Conservation (phyloP, 2,329 filamentous ascomycete genomes). For the Ceratocystis colombiana region DNA sequence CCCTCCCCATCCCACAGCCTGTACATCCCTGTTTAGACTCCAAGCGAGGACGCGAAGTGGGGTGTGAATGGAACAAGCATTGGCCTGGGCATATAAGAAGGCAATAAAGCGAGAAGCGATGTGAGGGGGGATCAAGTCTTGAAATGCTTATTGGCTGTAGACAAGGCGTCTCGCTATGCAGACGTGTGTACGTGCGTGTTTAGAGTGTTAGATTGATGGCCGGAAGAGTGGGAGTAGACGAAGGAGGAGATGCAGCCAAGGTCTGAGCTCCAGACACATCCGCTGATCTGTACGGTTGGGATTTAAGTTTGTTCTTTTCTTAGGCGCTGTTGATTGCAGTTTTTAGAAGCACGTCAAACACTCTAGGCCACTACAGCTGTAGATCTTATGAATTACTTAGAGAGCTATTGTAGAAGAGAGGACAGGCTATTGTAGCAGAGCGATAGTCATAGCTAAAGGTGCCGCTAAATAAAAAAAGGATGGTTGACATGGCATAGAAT, state of each 20-base stretch:
- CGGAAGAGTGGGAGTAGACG: neutral
- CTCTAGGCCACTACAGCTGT: neutral
- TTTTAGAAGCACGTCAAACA: constrained; percentile 9
- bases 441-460: too few relatives aligned
- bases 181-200: neutral
- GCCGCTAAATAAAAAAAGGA: too few relatives aligned
- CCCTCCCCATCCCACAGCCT: neutral
- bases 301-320: constrained; percentile 11
- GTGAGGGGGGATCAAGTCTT: neutral
- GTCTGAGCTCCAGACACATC: neutral
- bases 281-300: neutral
- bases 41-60: neutral
- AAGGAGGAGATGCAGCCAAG: neutral
- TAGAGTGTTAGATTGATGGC: neutral
- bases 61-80: neutral
- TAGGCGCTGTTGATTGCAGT: neutral
- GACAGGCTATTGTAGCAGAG: too few relatives aligned
- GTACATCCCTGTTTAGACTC: neutral
- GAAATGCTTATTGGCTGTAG: neutral
- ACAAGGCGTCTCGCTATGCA: neutral
- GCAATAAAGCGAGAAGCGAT: neutral
- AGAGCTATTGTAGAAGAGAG: too few relatives aligned
- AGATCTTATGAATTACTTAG: neutral
- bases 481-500: too few relatives aligned
- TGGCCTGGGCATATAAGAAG: neutral